phyloP scores from a whole-genome alignment of 2,329 filamentous ascomycete species.

The Daldinia sp. region DNA sequence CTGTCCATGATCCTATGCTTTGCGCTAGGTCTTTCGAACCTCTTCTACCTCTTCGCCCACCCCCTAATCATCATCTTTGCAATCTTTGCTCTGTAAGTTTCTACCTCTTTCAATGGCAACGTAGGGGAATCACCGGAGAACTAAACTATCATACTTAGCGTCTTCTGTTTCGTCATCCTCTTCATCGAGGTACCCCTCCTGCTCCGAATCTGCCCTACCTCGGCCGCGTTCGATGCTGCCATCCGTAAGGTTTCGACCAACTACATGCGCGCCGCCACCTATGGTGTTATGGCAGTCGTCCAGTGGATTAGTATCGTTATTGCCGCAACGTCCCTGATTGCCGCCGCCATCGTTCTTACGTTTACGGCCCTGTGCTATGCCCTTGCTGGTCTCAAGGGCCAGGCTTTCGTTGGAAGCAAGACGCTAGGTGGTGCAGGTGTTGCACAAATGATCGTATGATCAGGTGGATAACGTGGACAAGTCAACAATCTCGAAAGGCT shows the following conservation, averaged over 20 bases:
- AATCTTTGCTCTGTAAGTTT: conserved; percentile 62
- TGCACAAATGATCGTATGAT: conserved; percentile 95
- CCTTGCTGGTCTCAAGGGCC: conserved; percentile 80
- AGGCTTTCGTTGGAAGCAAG: conserved; percentile 92
- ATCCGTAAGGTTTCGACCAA: conserved; percentile 95
- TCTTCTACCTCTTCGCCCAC: conserved; percentile 63
- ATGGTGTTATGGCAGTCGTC: conserved; percentile 78
- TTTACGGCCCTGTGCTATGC: conserved; percentile 83
- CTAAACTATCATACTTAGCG: conserved; percentile 54
- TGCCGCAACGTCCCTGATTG: conserved; percentile 77
- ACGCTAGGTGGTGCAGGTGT: conserved; percentile 92
- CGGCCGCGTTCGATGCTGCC: conserved; percentile 83
- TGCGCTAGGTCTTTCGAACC: conserved; percentile 72
- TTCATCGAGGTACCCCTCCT: conserved; percentile 94
- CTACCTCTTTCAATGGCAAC: background rate
- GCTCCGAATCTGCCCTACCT: conserved; percentile 96
- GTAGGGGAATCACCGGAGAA: background rate
- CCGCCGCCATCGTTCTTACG: conserved; percentile 81
- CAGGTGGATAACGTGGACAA: background rate
- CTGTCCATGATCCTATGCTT: conserved; percentile 76
- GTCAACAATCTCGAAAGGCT: conserved; percentile 1
- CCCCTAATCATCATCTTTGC: conserved; percentile 60
- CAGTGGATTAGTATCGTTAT: conserved; percentile 84
- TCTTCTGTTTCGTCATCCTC: conserved; percentile 76
- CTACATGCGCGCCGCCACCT: conserved; percentile 93